Evolutionary conservation across 352 stramenopile species (phyloP).

Genomic region (Phytophthora pluvialis): DNA sequence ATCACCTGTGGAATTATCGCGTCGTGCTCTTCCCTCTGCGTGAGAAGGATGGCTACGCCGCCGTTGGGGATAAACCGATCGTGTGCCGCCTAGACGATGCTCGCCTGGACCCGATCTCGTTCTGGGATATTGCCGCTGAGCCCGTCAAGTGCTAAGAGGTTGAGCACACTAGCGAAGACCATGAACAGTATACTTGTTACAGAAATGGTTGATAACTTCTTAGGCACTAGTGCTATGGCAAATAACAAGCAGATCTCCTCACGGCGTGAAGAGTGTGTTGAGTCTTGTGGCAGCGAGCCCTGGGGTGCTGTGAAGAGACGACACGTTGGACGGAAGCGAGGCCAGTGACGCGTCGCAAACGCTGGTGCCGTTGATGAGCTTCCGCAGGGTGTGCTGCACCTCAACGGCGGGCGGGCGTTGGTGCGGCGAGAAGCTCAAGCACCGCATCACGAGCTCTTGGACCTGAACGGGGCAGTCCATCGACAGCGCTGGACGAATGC

Average conservation of each 20-base stretch:
- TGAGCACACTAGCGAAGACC: neutral
- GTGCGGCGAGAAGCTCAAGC: slow-evolving; percentile 51
- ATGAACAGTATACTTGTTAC: slow-evolving; percentile 27
- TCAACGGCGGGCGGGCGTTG: slow-evolving; percentile 45
- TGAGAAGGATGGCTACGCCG: slow-evolving; percentile 26
- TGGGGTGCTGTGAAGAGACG: slow-evolving; percentile 35
- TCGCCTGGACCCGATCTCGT: slow-evolving; percentile 21
- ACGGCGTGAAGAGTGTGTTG: slow-evolving; percentile 32
- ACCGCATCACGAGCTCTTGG: slow-evolving; percentile 51
- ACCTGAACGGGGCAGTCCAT: slow-evolving; percentile 54
- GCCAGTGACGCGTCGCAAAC: slow-evolving; percentile 29
- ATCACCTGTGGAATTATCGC: slow-evolving; percentile 41
- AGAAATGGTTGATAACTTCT: slow-evolving; percentile 29
- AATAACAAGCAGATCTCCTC: slow-evolving; percentile 15
- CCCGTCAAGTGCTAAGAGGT: slow-evolving; percentile 30
- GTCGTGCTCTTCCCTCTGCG: slow-evolving; percentile 38
- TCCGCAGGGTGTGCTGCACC: slow-evolving; percentile 50
- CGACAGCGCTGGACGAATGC: slow-evolving; percentile 50
- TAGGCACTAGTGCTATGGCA: slow-evolving; percentile 4
- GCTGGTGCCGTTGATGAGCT: slow-evolving; percentile 44
- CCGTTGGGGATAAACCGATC: slow-evolving; percentile 33
- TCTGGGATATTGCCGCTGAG: slow-evolving; percentile 39
- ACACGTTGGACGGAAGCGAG: slow-evolving; percentile 40
- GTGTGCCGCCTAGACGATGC: slow-evolving; percentile 41
- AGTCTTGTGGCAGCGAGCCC: slow-evolving; percentile 17